Evolutionary conservation across 169 alveolate species (phyloP).

Genomic region (Cryptosporidium andersoni): DNA sequence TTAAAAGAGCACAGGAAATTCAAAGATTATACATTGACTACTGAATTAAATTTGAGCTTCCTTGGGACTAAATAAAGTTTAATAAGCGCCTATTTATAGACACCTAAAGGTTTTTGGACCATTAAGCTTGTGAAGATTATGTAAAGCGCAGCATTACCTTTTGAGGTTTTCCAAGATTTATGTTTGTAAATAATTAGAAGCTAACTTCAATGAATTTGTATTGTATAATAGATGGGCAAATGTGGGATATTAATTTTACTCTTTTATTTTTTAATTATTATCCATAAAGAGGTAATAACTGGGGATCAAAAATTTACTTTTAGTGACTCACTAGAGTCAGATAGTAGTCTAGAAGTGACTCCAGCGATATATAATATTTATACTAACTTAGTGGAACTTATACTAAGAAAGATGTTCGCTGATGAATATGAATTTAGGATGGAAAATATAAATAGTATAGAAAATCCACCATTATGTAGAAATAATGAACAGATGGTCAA

Average conservation of each 20-base stretch:
- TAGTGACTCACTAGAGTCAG: not conserved
- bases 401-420: constrained; percentile 57
- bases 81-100: too few relatives aligned
- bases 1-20: constrained; percentile 13
- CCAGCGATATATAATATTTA: constrained; percentile 26
- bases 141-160: too few relatives aligned
- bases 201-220: too few relatives aligned
- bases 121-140: too few relatives aligned
- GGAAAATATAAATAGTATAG: not conserved
- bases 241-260: not conserved
- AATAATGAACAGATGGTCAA: constrained; percentile 51
- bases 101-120: too few relatives aligned
- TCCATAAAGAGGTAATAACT: not conserved
- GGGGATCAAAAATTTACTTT: not conserved
- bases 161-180: too few relatives aligned
- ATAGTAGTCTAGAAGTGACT: constrained; percentile 5
- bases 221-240: too few relatives aligned
- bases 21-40: constrained; percentile 9
- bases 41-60: not conserved
- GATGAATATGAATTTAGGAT: constrained; percentile 6
- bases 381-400: constrained; percentile 13
- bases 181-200: too few relatives aligned
- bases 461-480: constrained; percentile 29
- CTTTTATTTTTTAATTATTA: too few relatives aligned
- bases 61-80: too few relatives aligned